These are phyloP conservation scores for Clavulina sp. DNA, from an alignment of 768 basidiomycete genomes.

Conservation along the genomic window DNA sequence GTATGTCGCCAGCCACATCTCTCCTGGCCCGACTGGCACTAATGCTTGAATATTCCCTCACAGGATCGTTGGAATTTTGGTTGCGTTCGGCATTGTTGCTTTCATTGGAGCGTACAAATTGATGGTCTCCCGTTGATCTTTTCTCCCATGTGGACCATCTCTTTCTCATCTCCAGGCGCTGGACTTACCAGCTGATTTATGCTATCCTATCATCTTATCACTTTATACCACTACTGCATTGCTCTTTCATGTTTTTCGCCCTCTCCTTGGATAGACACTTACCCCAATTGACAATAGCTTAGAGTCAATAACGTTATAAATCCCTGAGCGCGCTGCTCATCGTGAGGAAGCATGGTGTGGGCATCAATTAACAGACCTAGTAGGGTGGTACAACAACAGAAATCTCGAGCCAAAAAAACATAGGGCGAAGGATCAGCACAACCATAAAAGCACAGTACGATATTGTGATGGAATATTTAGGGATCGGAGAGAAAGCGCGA, in stretches of 20 bases:
- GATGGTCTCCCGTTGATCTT: slow-evolving; percentile 6
- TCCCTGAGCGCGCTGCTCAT: too few relatives aligned
- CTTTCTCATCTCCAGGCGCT: neutral
- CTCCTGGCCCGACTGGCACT: neutral
- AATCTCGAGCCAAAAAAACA: too few relatives aligned
- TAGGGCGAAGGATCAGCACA: too few relatives aligned
- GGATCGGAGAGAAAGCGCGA: too few relatives aligned
- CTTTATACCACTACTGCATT: neutral
- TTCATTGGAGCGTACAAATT: slow-evolving; percentile 6
- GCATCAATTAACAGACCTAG: too few relatives aligned
- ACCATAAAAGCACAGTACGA: too few relatives aligned
- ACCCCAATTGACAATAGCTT: too few relatives aligned
- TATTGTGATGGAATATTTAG: too few relatives aligned
- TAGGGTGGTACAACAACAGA: too few relatives aligned
- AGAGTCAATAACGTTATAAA: too few relatives aligned
- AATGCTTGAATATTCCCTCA: slow-evolving; percentile 4
- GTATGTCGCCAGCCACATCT: neutral
- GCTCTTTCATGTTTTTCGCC: neutral
- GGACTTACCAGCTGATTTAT: neutral
- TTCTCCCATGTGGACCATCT: neutral
- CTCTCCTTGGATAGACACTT: too few relatives aligned
- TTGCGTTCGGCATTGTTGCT: slow-evolving; percentile 65
- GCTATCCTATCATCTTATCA: neutral
- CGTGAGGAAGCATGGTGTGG: too few relatives aligned
- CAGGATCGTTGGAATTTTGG: slow-evolving; percentile 65